phyloP scores from a whole-genome alignment of 805 yeast species.

The Isabelozyma heimii region DNA sequence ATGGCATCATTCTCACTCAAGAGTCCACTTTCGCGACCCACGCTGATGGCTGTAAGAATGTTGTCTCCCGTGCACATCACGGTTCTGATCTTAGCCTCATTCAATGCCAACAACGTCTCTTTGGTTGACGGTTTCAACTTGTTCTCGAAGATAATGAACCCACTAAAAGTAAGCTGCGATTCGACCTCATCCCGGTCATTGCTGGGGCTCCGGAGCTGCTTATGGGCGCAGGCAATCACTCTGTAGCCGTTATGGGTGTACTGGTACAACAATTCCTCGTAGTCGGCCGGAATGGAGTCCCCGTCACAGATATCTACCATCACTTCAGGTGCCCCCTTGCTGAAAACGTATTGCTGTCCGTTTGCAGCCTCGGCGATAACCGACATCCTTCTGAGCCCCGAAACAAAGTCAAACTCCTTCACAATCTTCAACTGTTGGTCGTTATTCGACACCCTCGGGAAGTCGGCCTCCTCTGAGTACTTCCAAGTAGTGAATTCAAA shows the following conservation, averaged over 20 bases:
- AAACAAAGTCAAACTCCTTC: constrained; percentile 75
- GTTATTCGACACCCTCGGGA: constrained; percentile 12
- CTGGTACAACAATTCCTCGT: constrained; percentile 66
- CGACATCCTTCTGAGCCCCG: constrained; percentile 86
- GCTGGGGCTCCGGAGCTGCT: constrained; percentile 27
- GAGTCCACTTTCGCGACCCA: constrained; percentile 79
- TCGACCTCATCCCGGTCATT: constrained; percentile 64
- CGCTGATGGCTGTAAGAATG: constrained; percentile 90
- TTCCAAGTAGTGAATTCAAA: constrained; percentile 84
- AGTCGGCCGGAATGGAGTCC: constrained; percentile 70
- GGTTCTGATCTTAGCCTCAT: constrained; percentile 71
- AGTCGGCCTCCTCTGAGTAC: constrained; percentile 53
- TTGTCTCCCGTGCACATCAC: constrained; percentile 99
- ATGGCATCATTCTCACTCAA: constrained; percentile 39
- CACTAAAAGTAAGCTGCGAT: constrained; percentile 65
- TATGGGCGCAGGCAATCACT: constrained; percentile 91
- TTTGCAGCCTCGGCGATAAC: constrained; percentile 50
- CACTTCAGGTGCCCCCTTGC: constrained; percentile 98
- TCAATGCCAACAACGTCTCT: constrained; percentile 56
- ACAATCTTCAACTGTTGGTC: constrained; percentile 28
- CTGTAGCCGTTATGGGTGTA: constrained; percentile 94
- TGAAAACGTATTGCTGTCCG: constrained; percentile 35
- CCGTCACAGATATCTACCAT: constrained; percentile 75
- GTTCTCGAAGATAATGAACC: constrained; percentile 91
- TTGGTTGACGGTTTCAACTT: constrained; percentile 73